Base-by-base conservation (phyloP, 805 yeast genomes). In the Wickerhamiella qilinensis region DNA sequence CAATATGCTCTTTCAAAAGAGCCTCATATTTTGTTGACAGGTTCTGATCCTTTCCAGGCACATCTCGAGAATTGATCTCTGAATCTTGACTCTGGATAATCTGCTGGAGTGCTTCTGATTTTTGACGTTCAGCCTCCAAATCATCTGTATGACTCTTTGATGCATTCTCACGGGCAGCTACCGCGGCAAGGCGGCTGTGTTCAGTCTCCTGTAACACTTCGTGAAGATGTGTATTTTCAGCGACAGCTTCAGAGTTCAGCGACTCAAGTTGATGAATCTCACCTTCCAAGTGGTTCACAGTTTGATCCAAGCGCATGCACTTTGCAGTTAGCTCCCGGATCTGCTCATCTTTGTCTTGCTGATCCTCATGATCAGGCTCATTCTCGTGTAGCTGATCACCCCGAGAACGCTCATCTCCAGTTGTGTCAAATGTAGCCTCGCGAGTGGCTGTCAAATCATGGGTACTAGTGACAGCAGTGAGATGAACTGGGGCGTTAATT, bases 241-340 rank as follows among this genome's bases (percentile, higher is more conserved):
- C 51, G 18, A 43, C 45, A 6, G 51, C 45, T 4, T 46, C 38
- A 19, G 38, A 44, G 24, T 47, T 54, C 31, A 49, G 27, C 15
- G 29, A 38, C 43, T 55, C 57, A 1, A 51, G 45, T 27, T 55
- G 54, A 3, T 29, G 38, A n/a, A 48, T 42, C 36, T 47, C 51
- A 12, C 42, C 39, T 35, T 54, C 50, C n/a, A 55, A 46, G 16
- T 46, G 44, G 30, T 48, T 50, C 12, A 55, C 42, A 16, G 46
- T 46, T 25, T 43, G 45, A 43, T 73, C 77, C 68, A 69, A 64
- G 43, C 68, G 62, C 16, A 67, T 58, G 30, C 70, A 67, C 47
- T 69, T 74, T 22, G 60, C 63, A 20, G 67, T 47, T 9, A 71
- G 52, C 29, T 65, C 43, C 40, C 63, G 62, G 21, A 69, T 56